Base-by-base conservation (phyloP, 768 basidiomycete genomes). In the Nidularia sp. region DNA sequence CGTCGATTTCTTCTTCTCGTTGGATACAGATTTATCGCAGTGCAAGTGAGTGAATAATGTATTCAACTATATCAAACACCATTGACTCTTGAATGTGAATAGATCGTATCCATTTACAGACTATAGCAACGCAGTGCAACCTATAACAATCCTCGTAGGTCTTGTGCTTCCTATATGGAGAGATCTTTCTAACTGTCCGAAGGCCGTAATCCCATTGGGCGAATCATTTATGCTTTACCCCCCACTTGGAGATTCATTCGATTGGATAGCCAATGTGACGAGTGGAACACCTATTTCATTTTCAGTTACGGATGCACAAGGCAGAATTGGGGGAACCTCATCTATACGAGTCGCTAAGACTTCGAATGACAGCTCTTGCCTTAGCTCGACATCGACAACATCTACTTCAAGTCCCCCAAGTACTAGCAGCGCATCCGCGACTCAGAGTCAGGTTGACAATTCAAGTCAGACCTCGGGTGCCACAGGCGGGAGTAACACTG, bases 101-200 rank as follows among this genome's bases (percentile, higher is more conserved):
- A 64, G 66, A 33, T 49, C 62, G 35, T 68, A 60, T 48, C 58
- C 60, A 1, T 66, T 65, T 45, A 63, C 56, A 13, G 51, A 56
- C 9, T 66, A 61, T 44, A 51, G 43, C 9, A 45, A 55, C 12
- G 64, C 64, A 1, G 45, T 59, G 0, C 60, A 60, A 47, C 67
- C 65, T 34, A 52, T 68, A 29, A 61, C 62, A 3, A 55, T 66
- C 42, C 49, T 59, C 45, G 67, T 66, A 47, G 29, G 64, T 55
- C 7, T n/a, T 4, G 12, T 18, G 12, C 12, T 48, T 12, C 13
- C 9, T 47, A 41, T n/a, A 6, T 39, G 33, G 4, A 39, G 41
- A 12, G 12, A 36, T 31, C 25, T 13, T 36, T 34, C 31, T 46
- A 10, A 31, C 7, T 33, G 32, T 43, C 39, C 47, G 3, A 34